Base-by-base conservation (phyloP, 805 yeast genomes). In the Ogataea paradorogensis region DNA sequence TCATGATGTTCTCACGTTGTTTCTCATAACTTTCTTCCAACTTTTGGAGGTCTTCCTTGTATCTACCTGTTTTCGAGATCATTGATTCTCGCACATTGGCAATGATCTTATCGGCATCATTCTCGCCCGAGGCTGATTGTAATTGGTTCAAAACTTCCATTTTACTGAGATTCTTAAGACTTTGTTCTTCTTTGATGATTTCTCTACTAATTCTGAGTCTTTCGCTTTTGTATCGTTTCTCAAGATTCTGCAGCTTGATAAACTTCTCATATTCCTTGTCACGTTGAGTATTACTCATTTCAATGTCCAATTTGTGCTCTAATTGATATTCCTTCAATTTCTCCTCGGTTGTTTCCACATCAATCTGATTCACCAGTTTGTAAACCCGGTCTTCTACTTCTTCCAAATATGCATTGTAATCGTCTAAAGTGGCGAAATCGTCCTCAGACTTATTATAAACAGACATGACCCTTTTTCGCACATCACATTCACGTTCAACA, bases 401-500 rank as follows among this genome's bases (percentile, higher is more conserved):
- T 53, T 93, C 99, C 38, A 93, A 65, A 57, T 91, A 93, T 49
- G 69, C 69, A 56, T 93, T 88, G 63, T 72, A 90, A 21, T 71
- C 84, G 4, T 71, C 68, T 15, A 82, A 62, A 14, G 69, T 57
- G 4, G 61, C 66, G 55, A 93, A 93, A 51, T 88, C 95, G 27
- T 78, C 80, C 49, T 78, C 76, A 2, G 83, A 79, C 61, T 86
- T 84, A 63, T 93, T 93, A 65, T 83, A 90, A 7, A 90, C 82
- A 39, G 73, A 71, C 51, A 74, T 70, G 9, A 93, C 88, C 41
- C 91, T 70, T 53, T 81, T 82, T 36, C 99, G 73, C 14, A 90
- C 78, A 61, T 93, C 98, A 27, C 95, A 88, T 58, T 93, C 99
- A 46, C 84, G 76, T 61, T 93, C 99, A 3, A 93, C 95, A 7